These are phyloP conservation scores for Kluyveromyces starmeri DNA, from an alignment of 805 yeast species.

Conservation along the genomic window DNA sequence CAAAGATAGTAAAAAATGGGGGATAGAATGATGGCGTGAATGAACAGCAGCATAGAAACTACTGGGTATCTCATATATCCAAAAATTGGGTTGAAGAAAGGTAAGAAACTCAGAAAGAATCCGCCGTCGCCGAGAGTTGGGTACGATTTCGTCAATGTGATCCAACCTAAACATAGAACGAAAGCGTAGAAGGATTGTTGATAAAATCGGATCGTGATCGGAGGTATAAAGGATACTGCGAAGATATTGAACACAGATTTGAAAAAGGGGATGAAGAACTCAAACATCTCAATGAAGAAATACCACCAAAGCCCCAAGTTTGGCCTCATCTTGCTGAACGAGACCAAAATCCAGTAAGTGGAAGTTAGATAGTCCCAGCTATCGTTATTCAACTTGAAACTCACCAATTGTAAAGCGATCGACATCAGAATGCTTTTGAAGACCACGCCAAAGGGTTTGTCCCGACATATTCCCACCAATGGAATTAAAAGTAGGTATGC, in stretches of 20 bases:
- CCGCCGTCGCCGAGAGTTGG: slow-evolving; percentile 79
- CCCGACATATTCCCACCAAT: slow-evolving; percentile 27
- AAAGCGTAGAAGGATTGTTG: slow-evolving; percentile 52
- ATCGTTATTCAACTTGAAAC: slow-evolving; percentile 34
- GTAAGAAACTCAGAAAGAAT: slow-evolving; percentile 39
- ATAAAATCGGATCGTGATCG: slow-evolving; percentile 61
- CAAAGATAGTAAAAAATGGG: slow-evolving; percentile 91
- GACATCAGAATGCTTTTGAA: slow-evolving; percentile 4
- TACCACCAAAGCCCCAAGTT: slow-evolving; percentile 99
- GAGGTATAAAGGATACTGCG: slow-evolving; percentile 55
- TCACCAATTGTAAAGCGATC: slow-evolving; percentile 27
- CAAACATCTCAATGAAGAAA: slow-evolving; percentile 91
- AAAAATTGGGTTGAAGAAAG: slow-evolving; percentile 39
- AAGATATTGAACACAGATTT: slow-evolving; percentile 75
- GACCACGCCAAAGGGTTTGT: slow-evolving; percentile 5
- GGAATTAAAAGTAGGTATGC: slow-evolving; percentile 58
- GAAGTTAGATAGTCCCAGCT: slow-evolving; percentile 39
- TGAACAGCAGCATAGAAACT: slow-evolving; percentile 43
- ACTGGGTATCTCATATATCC: slow-evolving; percentile 39
- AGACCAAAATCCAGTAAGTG: slow-evolving; percentile 49
- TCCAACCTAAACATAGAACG: slow-evolving; percentile 39
- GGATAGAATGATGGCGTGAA: slow-evolving; percentile 55
- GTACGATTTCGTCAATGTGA: slow-evolving; percentile 68
- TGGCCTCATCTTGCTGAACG: slow-evolving; percentile 68
- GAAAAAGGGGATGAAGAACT: slow-evolving; percentile 76